phyloP scores from a whole-genome alignment of 2,329 filamentous ascomycete species.

The Zalaria obscura region DNA sequence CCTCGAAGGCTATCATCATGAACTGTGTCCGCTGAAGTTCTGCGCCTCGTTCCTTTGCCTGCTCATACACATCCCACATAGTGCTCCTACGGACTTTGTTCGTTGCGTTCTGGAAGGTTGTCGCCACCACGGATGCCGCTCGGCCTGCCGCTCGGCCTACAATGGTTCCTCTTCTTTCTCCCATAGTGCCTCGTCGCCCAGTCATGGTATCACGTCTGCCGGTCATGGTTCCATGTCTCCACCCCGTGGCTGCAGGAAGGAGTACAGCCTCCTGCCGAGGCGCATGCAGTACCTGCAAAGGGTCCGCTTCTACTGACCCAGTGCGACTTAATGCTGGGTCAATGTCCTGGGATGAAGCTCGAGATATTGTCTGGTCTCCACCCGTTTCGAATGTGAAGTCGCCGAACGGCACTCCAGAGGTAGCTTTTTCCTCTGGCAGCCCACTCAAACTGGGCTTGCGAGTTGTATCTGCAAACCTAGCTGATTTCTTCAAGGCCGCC shows the following conservation, averaged over 20 bases:
- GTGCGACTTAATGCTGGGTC: no score
- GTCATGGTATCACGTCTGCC: not conserved
- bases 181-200: not conserved
- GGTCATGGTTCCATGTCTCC: not conserved
- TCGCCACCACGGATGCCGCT: conserved; percentile 4
- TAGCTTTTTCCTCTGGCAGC: not conserved
- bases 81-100: conserved; percentile 2
- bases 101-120: not conserved
- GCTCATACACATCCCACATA: conserved; percentile 11
- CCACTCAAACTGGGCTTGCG: not conserved
- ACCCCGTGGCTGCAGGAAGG: not conserved
- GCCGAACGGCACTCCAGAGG: not conserved
- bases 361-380: not conserved
- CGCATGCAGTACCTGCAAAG: no score
- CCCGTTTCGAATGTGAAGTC: not conserved
- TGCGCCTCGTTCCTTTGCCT: conserved; percentile 9
- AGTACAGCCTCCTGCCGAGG: not conserved
- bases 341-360: no score
- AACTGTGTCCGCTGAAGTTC: conserved; percentile 14
- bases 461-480: not conserved
- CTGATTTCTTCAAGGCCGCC: not conserved
- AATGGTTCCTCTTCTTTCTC: not conserved
- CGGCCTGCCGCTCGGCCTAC: not conserved
- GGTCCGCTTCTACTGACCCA: no score
- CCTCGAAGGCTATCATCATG: conserved; percentile 24